These are phyloP conservation scores for Multifurca ochricompacta DNA, from an alignment of 768 basidiomycete species.

Conservation along the genomic window DNA sequence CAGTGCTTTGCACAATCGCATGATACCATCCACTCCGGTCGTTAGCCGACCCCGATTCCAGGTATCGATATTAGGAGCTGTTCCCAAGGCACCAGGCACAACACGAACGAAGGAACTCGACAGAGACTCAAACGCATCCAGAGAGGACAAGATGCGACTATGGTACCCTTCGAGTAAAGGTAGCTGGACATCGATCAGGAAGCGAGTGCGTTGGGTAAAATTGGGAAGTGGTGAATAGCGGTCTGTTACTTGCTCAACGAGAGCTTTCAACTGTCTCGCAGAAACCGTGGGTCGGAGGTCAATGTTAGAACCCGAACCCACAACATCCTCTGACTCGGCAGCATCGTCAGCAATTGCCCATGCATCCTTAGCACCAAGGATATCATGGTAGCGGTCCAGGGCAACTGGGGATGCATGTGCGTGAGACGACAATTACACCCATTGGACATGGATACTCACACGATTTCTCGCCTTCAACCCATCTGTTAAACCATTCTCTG, in stretches of 20 bases:
- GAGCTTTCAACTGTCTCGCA: conserved; percentile 70
- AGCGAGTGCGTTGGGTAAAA: conserved; percentile 68
- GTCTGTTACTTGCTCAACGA: conserved; percentile 91
- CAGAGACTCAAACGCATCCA: conserved; percentile 91
- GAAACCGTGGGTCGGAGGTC: conserved; percentile 72
- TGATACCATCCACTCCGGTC: conserved; percentile 74
- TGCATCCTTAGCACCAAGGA: conserved; percentile 73
- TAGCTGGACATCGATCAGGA: conserved; percentile 78
- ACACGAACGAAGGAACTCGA: conserved; percentile 82
- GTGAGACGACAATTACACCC: not conserved
- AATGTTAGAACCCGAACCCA: conserved; percentile 1
- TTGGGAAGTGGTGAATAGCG: conserved; percentile 86
- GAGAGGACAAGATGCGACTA: conserved; percentile 66
- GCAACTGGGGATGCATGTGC: conserved; percentile 47
- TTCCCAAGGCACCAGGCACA: conserved; percentile 85
- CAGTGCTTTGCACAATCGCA: conserved; percentile 78
- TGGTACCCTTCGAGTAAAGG: conserved; percentile 76
- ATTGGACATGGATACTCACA: conserved; percentile 46
- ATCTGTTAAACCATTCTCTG: conserved; percentile 83
- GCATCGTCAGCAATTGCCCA: conserved; percentile 77
- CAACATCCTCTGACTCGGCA: conserved; percentile 27
- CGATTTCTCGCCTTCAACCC: conserved; percentile 82
- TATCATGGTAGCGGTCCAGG: conserved; percentile 78
- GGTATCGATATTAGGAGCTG: conserved; percentile 33
- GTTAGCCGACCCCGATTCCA: conserved; percentile 51